These are phyloP conservation scores for Zasmidium citrigriseum DNA, from an alignment of 2,329 filamentous ascomycete genomes.

Conservation along the genomic window DNA sequence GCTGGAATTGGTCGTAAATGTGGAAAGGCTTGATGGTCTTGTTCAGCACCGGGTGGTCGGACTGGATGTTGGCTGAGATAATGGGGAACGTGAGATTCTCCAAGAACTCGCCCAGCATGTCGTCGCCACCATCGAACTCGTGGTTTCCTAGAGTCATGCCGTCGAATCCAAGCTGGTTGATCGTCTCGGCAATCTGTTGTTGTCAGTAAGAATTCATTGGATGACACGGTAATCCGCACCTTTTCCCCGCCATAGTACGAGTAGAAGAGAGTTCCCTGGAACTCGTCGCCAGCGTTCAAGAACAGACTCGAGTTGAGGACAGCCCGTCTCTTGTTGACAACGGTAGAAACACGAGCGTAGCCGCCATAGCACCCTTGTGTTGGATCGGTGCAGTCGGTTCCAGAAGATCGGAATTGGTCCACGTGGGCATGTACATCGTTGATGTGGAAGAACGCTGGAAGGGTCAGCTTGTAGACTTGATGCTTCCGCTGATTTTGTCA, in stretches of 20 bases:
- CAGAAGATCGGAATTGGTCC: conserved; percentile 62
- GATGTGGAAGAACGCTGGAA: conserved; percentile 62
- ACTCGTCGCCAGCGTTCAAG: conserved; percentile 69
- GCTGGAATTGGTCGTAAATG: conserved; percentile 61
- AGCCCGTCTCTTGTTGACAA: conserved; percentile 58
- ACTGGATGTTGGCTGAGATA: conserved; percentile 63
- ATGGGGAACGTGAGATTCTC: conserved; percentile 66
- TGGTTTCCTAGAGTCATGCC: conserved; percentile 70
- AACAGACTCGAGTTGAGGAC: conserved; percentile 62
- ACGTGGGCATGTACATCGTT: conserved; percentile 70
- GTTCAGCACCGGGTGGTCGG: conserved; percentile 61
- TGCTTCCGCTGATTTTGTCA: not conserved
- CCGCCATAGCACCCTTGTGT: conserved; percentile 63
- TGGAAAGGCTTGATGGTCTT: conserved; percentile 66
- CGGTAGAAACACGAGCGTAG: conserved; percentile 64
- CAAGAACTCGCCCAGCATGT: conserved; percentile 62
- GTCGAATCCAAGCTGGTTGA: conserved; percentile 67
- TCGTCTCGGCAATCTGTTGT: conserved; percentile 65
- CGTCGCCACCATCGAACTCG: conserved; percentile 67
- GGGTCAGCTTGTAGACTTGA: not conserved
- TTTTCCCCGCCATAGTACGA: conserved; percentile 67
- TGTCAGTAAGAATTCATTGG: too few species aligned
- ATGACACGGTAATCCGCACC: too few species aligned
- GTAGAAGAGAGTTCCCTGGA: conserved; percentile 69
- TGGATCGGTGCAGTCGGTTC: conserved; percentile 61